A percentile compares a stretch with the other conserved stretches of the same genome.
Evolutionary conservation across 225 moss, liverwort and hornwort species (phyloP).

Genomic region (Neckera pumila): DNA sequence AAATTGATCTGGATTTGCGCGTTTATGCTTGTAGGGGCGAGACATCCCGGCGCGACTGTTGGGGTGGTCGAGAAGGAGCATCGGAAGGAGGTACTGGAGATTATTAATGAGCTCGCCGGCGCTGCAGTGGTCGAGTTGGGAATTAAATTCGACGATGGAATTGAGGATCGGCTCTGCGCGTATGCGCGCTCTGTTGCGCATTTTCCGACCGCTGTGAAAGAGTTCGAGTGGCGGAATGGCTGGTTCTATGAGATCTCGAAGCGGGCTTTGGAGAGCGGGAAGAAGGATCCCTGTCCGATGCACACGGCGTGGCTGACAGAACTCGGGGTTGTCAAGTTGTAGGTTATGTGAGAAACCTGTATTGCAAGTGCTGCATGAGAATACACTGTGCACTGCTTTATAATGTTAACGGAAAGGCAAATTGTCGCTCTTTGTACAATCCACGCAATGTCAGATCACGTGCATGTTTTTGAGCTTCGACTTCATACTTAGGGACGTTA

Average conservation of each 20-base stretch:
- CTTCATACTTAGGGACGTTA: neutral
- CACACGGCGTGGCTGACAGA: constrained; percentile 68
- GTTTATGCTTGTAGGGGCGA: constrained; percentile 82
- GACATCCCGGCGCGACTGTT: constrained; percentile 62
- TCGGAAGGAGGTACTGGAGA: constrained; percentile 47
- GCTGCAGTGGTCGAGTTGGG: constrained; percentile 43
- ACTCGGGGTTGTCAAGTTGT: constrained; percentile 40
- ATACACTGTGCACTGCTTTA: neutral
- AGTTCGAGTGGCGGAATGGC: constrained; percentile 96
- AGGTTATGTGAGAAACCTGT: neutral
- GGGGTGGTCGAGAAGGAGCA: constrained; percentile 63
- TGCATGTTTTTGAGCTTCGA: neutral
- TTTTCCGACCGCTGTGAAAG: constrained; percentile 91
- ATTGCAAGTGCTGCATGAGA: neutral
- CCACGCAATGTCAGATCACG: neutral
- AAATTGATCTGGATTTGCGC: constrained; percentile 92
- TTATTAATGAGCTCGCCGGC: constrained; percentile 65
- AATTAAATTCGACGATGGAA: constrained; percentile 41
- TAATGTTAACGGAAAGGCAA: neutral
- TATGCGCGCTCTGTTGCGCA: constrained; percentile 82
- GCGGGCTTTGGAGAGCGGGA: constrained; percentile 28
- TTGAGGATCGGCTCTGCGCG: constrained; percentile 70
- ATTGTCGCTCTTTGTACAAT: neutral
- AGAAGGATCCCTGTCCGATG: constrained; percentile 54
- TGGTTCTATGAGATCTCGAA: constrained; percentile 75